A percentile compares a stretch with the other conserved stretches of the same genome.
Evolutionary conservation across 495 filamentous ascomycete species (phyloP).

Genomic region (Oleoguttula mirabilis): DNA sequence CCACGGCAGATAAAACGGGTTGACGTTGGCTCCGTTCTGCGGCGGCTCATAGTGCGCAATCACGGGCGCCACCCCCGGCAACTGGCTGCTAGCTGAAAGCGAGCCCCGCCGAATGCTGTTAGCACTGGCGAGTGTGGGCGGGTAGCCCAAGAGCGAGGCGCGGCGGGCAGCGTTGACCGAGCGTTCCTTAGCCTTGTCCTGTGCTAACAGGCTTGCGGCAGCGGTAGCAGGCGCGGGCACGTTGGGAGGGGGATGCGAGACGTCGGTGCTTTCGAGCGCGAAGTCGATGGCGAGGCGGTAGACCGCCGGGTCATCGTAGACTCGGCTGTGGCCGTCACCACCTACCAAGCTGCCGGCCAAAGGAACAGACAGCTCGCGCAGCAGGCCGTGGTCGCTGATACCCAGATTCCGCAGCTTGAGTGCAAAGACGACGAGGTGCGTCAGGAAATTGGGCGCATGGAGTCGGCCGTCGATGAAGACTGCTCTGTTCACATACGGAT

Average conservation of each 20-base stretch:
- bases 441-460: slow-evolving; percentile 86
- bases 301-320: slow-evolving; percentile 84
- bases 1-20: slow-evolving; percentile 88
- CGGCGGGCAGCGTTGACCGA: slow-evolving; percentile 8
- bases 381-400: slow-evolving; percentile 80
- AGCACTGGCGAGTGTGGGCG: slow-evolving; percentile 5
- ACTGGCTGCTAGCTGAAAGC: slow-evolving; percentile 2
- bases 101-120: slow-evolving; percentile 16
- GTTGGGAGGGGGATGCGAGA: slow-evolving; percentile 2
- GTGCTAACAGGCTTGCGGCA: slow-evolving; percentile 21
- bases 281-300: slow-evolving; percentile 79
- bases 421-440: slow-evolving; percentile 83
- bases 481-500: slow-evolving; percentile 85
- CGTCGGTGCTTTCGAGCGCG: slow-evolving; percentile 65
- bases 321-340: slow-evolving; percentile 83
- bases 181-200: slow-evolving; percentile 1
- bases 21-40: slow-evolving; percentile 27
- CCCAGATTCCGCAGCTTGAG: slow-evolving; percentile 89
- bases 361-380: slow-evolving; percentile 77
- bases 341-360: slow-evolving; percentile 83
- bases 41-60: slow-evolving; percentile 22
- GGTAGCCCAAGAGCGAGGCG: slow-evolving; percentile 8
- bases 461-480: slow-evolving; percentile 91
- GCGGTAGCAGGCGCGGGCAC: slow-evolving; percentile 1
- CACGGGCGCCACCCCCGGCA: slow-evolving; percentile 20